Conservation (phyloP, 805 yeast genomes). For the Nakazawaea anatomiae region DNA sequence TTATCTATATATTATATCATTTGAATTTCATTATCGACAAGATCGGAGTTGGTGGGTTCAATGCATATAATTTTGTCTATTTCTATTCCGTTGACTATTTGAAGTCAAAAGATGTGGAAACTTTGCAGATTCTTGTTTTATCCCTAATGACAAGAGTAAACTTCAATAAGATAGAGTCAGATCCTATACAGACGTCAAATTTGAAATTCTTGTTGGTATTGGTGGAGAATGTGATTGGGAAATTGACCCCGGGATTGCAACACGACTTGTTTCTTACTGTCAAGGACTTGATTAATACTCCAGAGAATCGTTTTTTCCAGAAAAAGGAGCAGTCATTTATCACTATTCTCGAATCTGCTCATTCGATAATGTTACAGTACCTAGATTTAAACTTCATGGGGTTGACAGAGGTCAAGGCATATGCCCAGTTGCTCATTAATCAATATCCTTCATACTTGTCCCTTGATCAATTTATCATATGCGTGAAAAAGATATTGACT, state of each 20-base stretch:
- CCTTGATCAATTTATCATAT: neutral
- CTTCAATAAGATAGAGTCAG: conserved; percentile 21
- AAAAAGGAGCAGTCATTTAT: conserved; percentile 16
- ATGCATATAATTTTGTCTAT: conserved; percentile 55
- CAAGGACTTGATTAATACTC: conserved; percentile 18
- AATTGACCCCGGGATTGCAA: conserved; percentile 19
- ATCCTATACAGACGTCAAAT: conserved; percentile 29
- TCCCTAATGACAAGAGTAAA: conserved; percentile 22
- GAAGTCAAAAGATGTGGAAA: conserved; percentile 20
- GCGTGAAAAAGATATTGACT: neutral
- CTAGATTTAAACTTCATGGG: conserved; percentile 12
- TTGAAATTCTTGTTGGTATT: conserved; percentile 39
- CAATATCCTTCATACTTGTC: conserved; percentile 5
- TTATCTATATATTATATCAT: conserved; percentile 36
- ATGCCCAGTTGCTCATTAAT: neutral
- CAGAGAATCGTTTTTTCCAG: conserved; percentile 14
- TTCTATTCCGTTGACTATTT: conserved; percentile 39
- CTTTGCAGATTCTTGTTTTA: conserved; percentile 23
- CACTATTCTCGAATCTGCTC: conserved; percentile 52
- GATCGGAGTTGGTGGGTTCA: conserved; percentile 62
- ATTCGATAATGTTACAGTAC: conserved; percentile 45
- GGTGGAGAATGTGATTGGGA: conserved; percentile 36
- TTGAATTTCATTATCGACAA: conserved; percentile 42
- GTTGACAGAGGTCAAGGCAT: neutral
- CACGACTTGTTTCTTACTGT: conserved; percentile 19